Evolutionary conservation across 2,329 filamentous ascomycete species (phyloP).

Genomic region (Cytospora mali): DNA sequence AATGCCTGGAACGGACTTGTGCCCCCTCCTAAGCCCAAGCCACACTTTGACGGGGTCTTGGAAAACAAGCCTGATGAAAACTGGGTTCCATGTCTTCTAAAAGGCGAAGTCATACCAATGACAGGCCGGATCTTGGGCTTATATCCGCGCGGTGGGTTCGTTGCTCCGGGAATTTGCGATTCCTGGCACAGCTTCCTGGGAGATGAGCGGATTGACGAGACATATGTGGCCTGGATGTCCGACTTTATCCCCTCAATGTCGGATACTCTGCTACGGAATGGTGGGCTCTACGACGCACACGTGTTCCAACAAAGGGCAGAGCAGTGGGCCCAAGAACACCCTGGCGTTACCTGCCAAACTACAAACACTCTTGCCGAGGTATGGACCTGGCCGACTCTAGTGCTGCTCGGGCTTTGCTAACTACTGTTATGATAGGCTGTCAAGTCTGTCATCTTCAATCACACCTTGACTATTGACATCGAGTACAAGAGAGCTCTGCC

Average conservation of each 20-base stretch:
- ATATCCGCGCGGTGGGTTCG: slow-evolving; percentile 32
- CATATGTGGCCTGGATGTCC: slow-evolving; percentile 34
- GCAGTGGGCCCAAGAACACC: slow-evolving; percentile 32
- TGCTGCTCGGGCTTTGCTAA: no score
- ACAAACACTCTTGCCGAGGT: slow-evolving; percentile 30
- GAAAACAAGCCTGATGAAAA: slow-evolving; percentile 29
- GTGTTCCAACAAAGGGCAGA: slow-evolving; percentile 15
- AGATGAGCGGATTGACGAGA: slow-evolving; percentile 33
- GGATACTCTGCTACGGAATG: slow-evolving; percentile 34
- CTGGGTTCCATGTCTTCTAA: slow-evolving; percentile 31
- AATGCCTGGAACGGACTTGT: slow-evolving; percentile 27
- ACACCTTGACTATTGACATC: slow-evolving; percentile 34
- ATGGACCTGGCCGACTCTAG: no score
- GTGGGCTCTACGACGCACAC: slow-evolving; percentile 34
- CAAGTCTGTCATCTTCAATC: slow-evolving; percentile 28
- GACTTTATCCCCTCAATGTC: slow-evolving; percentile 36
- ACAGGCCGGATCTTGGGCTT: slow-evolving; percentile 29
- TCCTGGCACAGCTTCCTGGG: slow-evolving; percentile 32
- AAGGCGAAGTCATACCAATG: slow-evolving; percentile 33
- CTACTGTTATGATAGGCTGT: no score
- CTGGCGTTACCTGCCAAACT: slow-evolving; percentile 30
- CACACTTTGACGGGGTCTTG: slow-evolving; percentile 32
- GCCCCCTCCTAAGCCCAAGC: slow-evolving; percentile 31
- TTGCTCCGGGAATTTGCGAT: slow-evolving; percentile 31
- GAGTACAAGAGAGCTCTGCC: slow-evolving; percentile 35